These are phyloP conservation scores for Ophiognomonia clavigignenti-juglandacearum DNA, from an alignment of 2,329 filamentous ascomycete genomes.

Conservation along the genomic window DNA sequence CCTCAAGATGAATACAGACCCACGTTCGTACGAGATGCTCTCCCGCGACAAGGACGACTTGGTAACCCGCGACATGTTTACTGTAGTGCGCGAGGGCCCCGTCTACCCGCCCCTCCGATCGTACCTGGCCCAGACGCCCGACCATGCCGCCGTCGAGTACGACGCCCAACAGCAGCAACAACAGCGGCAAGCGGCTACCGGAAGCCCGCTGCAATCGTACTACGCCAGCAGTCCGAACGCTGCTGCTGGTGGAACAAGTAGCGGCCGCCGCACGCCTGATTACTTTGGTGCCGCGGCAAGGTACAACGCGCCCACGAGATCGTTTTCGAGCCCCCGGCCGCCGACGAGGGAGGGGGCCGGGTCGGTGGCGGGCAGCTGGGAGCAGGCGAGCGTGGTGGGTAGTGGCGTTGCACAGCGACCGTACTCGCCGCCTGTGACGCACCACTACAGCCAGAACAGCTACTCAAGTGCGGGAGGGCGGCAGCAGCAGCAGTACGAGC, in stretches of 20 bases:
- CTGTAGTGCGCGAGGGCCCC: slow-evolving; percentile 22
- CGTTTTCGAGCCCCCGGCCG: slow-evolving; percentile 51
- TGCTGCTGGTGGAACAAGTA: too few relatives aligned
- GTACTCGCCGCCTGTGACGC: slow-evolving; percentile 19
- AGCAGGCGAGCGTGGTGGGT: slow-evolving; percentile 20
- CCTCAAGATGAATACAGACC: slow-evolving; percentile 48
- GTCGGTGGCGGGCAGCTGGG: slow-evolving; percentile 36
- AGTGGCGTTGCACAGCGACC: too few relatives aligned
- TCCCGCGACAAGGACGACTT: slow-evolving; percentile 46
- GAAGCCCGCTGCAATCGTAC: too few relatives aligned
- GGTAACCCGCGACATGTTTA: slow-evolving; percentile 41
- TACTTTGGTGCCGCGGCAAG: slow-evolving; percentile 51
- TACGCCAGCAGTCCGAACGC: too few relatives aligned
- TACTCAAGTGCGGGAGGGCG: background rate
- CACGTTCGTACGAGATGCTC: slow-evolving; percentile 78
- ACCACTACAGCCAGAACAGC: slow-evolving; percentile 18
- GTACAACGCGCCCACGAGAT: slow-evolving; percentile 50
- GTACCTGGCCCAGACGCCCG: slow-evolving; percentile 16
- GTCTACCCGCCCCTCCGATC: slow-evolving; percentile 18
- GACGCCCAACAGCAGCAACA: slow-evolving; percentile 11
- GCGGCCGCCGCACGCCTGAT: slow-evolving; percentile 39
- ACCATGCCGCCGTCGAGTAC: slow-evolving; percentile 15
- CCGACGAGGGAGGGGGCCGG: slow-evolving; percentile 26
- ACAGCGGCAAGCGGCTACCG: too few relatives aligned
- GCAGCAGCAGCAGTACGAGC: slow-evolving; percentile 12